These are phyloP conservation scores for Oldenlandia corymbosa DNA, from an alignment of 257 asterid species.

Conservation along the genomic window DNA sequence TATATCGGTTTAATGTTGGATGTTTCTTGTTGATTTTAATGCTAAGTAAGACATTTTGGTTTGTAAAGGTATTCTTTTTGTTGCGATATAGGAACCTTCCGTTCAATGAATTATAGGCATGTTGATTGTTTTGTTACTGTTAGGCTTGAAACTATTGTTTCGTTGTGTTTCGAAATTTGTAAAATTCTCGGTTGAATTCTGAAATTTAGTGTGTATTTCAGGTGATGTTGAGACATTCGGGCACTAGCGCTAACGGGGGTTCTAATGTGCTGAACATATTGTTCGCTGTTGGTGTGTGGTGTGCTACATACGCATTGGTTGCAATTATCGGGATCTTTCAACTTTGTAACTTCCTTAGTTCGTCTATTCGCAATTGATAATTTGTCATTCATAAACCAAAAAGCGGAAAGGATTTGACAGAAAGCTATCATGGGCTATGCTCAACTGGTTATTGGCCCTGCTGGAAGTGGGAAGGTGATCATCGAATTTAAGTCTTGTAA, in stretches of 20 bases:
- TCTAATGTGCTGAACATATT: constrained; percentile 46
- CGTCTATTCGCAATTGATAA: constrained; percentile 30
- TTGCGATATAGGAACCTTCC: not conserved
- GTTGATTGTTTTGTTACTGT: not conserved
- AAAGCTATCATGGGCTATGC: constrained; percentile 75
- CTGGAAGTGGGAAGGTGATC: constrained; percentile 97
- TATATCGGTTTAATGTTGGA: not conserved
- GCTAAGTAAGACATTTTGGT: not conserved
- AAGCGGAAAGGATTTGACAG: constrained; percentile 21
- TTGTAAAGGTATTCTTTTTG: not conserved
- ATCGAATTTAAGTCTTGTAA: not conserved
- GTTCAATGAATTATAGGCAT: not conserved
- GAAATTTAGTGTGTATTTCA: constrained; percentile 22
- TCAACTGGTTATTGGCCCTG: constrained; percentile 96
- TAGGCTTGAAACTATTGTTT: not conserved
- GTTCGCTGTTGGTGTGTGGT: constrained; percentile 69
- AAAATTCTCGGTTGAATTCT: not conserved
- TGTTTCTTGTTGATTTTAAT: not conserved
- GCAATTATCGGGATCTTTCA: constrained; percentile 59
- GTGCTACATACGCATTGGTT: constrained; percentile 66
- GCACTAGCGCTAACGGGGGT: constrained; percentile 48
- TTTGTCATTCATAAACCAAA: constrained; percentile 8
- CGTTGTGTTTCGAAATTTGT: not conserved
- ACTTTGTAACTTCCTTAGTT: constrained; percentile 32
- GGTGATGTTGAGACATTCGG: constrained; percentile 38